phyloP scores from a whole-genome alignment of 1,284 basidiomycete species.

The Leccinum angustisporum region DNA sequence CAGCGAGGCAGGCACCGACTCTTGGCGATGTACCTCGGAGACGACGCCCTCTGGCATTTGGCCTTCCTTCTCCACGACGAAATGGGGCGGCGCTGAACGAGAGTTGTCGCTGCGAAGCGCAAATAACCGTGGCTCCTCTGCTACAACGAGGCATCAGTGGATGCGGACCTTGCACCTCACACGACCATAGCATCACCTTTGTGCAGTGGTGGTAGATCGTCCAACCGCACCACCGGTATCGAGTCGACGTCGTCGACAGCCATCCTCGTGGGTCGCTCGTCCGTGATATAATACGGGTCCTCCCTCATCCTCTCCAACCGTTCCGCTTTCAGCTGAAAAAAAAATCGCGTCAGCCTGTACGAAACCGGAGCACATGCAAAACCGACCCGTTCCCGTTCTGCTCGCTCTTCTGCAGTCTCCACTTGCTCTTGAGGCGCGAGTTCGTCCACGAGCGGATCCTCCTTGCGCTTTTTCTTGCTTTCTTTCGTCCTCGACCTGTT shows the following conservation, averaged over 20 bases:
- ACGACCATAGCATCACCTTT: conserved; percentile 31
- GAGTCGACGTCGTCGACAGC: conserved; percentile 69
- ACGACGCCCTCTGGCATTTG: conserved; percentile 78
- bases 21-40: conserved; percentile 21
- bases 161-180: not conserved
- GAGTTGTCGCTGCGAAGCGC: conserved; percentile 39
- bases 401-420: conserved; percentile 59
- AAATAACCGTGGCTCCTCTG: conserved; percentile 39
- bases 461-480: conserved; percentile 32
- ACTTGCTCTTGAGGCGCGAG: conserved; percentile 31
- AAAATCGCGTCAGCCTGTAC: not conserved
- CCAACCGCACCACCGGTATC: conserved; percentile 83
- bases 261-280: conserved; percentile 48
- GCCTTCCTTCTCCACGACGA: conserved; percentile 74
- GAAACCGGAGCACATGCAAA: not conserved
- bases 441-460: conserved; percentile 36
- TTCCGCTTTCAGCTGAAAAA: conserved; percentile 66
- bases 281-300: conserved; percentile 87
- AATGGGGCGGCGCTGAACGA: conserved; percentile 37
- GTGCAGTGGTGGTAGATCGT: conserved; percentile 54
- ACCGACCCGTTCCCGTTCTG: conserved; percentile 59
- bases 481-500: conserved; percentile 32
- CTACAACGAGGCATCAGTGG: conserved; percentile 12
- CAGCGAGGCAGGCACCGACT: conserved; percentile 33
- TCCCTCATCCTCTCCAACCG: conserved; percentile 72